phyloP scores from a whole-genome alignment of 169 alveolate genomes.

The Miamiensis avidus region DNA sequence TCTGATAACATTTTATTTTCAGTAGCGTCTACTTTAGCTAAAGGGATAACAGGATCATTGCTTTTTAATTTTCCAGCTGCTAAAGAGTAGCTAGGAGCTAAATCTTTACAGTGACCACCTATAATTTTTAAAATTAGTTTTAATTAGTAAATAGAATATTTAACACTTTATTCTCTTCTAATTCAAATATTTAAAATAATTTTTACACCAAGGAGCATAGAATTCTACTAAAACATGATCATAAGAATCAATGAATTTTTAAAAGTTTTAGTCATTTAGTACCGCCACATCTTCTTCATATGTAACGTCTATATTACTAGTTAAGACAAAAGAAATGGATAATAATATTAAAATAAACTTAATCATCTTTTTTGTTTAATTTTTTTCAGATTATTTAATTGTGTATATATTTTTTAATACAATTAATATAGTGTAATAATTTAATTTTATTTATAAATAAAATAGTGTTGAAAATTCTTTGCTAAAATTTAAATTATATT shows the following conservation, averaged over 20 bases:
- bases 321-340: background rate
- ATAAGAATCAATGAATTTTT: background rate
- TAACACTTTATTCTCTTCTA: background rate
- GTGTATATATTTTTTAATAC: no score
- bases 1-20: background rate
- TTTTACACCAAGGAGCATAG: conserved; percentile 73
- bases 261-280: background rate
- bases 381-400: no score
- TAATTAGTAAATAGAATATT: background rate
- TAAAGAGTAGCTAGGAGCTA: conserved; percentile 66
- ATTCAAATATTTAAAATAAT: no score
- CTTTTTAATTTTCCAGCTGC: conserved; percentile 38
- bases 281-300: background rate
- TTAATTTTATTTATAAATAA: no score
- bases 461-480: no score
- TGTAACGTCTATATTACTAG: background rate
- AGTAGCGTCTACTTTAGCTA: background rate
- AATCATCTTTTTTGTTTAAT: background rate
- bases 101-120: conserved; percentile 60
- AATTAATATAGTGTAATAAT: no score
- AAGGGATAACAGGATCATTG: background rate
- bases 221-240: conserved; percentile 65
- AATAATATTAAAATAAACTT: no score
- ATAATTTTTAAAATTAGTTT: background rate
- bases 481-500: no score